phyloP scores from a whole-genome alignment of 495 filamentous ascomycete species.

The Beverwykella pulmonaria region DNA sequence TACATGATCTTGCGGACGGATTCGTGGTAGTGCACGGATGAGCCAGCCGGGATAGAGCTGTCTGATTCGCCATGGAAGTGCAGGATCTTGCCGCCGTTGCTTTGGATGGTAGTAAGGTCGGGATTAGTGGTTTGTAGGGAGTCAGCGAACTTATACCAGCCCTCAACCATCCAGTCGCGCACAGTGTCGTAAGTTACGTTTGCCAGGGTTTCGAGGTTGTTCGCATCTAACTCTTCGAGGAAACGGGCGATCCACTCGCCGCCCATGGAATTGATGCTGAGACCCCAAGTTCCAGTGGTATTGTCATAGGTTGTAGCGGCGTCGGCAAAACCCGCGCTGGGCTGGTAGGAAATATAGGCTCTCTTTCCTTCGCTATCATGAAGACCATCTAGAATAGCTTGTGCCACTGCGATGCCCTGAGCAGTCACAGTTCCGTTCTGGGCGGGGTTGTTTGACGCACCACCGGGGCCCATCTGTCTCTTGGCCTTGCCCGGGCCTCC shows the following conservation, averaged over 20 bases:
- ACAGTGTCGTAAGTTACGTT: conserved; percentile 56
- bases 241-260: conserved; percentile 46
- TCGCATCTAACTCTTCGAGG: conserved; percentile 45
- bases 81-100: conserved; percentile 55
- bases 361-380: conserved; percentile 50
- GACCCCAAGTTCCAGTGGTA: conserved; percentile 46
- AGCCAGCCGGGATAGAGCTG: conserved; percentile 51
- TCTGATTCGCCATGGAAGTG: conserved; percentile 59
- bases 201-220: conserved; percentile 43
- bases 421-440: conserved; percentile 6
- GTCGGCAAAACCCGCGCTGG: conserved; percentile 49
- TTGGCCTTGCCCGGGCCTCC: conserved; percentile 18
- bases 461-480: conserved; percentile 33
- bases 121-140: conserved; percentile 54
- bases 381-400: conserved; percentile 51
- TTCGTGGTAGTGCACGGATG: conserved; percentile 55
- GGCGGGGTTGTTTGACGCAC: not conserved
- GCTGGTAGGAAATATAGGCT: conserved; percentile 55
- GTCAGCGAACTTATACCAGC: conserved; percentile 38
- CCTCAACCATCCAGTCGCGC: conserved; percentile 49
- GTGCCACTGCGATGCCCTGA: conserved; percentile 44
- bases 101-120: conserved; percentile 51
- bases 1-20: conserved; percentile 57
- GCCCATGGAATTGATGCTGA: conserved; percentile 46
- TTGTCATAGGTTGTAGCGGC: conserved; percentile 51